Conservation (phyloP, 495 filamentous ascomycete genomes). For the Xylaria curta region DNA sequence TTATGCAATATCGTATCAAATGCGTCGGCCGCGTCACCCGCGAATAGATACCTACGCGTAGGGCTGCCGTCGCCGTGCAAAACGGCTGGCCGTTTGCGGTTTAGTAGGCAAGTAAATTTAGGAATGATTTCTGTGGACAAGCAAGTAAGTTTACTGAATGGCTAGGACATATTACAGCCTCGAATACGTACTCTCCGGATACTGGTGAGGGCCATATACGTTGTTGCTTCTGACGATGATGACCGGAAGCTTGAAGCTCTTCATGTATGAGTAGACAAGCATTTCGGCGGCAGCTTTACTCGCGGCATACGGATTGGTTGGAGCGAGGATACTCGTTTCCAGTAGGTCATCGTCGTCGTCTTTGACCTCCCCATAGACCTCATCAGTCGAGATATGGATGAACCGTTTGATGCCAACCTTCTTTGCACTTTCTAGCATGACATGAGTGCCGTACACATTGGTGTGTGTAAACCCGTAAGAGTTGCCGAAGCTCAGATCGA, state of each 20-base stretch:
- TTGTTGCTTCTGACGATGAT: constrained; percentile 80
- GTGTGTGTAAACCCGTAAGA: constrained; percentile 72
- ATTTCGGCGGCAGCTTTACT: constrained; percentile 83
- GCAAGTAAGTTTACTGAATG: constrained; percentile 14
- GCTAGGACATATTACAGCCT: neutral
- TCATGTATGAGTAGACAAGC: constrained; percentile 76
- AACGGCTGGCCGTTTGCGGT: constrained; percentile 61
- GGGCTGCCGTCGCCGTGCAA: constrained; percentile 74
- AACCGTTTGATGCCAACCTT: constrained; percentile 68
- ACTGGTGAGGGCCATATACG: constrained; percentile 80
- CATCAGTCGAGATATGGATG: constrained; percentile 77
- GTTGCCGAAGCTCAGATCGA: constrained; percentile 74
- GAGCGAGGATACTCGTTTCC: constrained; percentile 67
- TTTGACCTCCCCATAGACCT: constrained; percentile 77
- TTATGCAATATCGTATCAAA: constrained; percentile 79
- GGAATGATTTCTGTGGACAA: constrained; percentile 70
- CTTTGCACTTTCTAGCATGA: constrained; percentile 71
- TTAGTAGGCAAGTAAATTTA: constrained; percentile 71
- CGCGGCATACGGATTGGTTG: constrained; percentile 80
- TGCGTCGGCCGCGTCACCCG: constrained; percentile 75
- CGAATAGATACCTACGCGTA: constrained; percentile 72
- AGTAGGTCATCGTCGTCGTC: constrained; percentile 66
- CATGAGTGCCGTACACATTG: constrained; percentile 77
- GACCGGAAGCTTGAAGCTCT: constrained; percentile 72
- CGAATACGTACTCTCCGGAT: constrained; percentile 69